phyloP scores from a whole-genome alignment of 148 eudicot species.

The Simmondsia chinensis region DNA sequence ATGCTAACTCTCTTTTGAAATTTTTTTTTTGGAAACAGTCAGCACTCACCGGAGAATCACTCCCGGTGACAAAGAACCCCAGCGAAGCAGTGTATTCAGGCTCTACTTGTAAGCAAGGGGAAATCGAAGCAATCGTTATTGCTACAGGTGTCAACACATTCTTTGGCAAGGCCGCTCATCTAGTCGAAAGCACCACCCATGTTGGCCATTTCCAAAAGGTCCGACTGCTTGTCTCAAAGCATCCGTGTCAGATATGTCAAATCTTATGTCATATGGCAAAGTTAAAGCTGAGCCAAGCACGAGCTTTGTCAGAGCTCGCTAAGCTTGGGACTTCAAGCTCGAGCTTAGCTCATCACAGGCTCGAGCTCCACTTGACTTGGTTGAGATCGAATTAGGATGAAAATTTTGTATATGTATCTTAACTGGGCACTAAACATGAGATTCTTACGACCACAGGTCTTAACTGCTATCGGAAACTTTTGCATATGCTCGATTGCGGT shows the following conservation, averaged over 20 bases:
- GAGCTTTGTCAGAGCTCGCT: no score
- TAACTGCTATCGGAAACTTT: constrained; percentile 79
- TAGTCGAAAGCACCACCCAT: constrained; percentile 62
- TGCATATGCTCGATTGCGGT: constrained; percentile 79
- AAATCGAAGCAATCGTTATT: constrained; percentile 66
- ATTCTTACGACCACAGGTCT: constrained; percentile 29
- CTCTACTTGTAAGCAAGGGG: constrained; percentile 83
- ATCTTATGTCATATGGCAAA: no score
- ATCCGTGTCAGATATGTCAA: no score
- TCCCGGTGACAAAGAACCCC: constrained; percentile 60
- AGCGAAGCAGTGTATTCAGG: constrained; percentile 71
- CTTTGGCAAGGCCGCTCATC: constrained; percentile 89
- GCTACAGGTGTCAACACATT: constrained; percentile 79
- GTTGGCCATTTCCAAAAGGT: constrained; percentile 90
- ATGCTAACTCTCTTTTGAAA: no score
- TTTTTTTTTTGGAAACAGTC: no score
- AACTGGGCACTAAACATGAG: not conserved
- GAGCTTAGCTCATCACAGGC: no score
- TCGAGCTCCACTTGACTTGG: no score
- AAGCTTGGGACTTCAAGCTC: no score
- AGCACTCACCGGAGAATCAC: constrained; percentile 84
- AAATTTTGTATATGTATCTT: not conserved
- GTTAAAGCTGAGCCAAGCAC: no score
- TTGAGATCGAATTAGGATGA: no score
- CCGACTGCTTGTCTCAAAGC: no score